These are phyloP conservation scores for Madurella mycetomatis DNA, from an alignment of 2,329 filamentous ascomycete genomes.

Conservation along the genomic window DNA sequence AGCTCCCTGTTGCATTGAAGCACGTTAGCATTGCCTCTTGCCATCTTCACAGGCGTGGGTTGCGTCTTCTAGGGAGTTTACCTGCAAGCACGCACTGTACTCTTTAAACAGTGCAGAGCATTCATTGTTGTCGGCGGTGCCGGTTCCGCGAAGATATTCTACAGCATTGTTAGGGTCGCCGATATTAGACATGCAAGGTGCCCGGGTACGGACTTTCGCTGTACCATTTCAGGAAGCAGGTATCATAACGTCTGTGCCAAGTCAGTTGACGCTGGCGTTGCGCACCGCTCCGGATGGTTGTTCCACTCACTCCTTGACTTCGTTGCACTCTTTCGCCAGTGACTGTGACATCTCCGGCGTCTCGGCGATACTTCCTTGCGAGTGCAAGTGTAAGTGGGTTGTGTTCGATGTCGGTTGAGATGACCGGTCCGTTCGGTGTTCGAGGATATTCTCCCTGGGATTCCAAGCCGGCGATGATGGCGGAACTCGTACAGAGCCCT, in stretches of 20 bases:
- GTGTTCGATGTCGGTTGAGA: too few relatives aligned
- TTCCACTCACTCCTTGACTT: conserved; percentile 78
- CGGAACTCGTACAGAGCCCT: too few relatives aligned
- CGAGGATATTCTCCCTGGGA: too few relatives aligned
- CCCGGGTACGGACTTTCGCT: conserved; percentile 69
- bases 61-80: conserved; percentile 41
- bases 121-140: conserved; percentile 70
- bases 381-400: too few relatives aligned
- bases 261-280: background rate
- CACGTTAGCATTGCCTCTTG: background rate
- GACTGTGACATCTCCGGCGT: conserved; percentile 75
- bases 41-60: too few relatives aligned
- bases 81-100: conserved; percentile 81
- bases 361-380: too few relatives aligned
- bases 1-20: conserved; percentile 56
- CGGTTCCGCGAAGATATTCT: conserved; percentile 88
- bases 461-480: too few relatives aligned
- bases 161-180: conserved; percentile 4
- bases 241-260: conserved; percentile 75
- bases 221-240: conserved; percentile 98
- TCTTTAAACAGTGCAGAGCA: conserved; percentile 82
- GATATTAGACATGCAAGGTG: background rate
- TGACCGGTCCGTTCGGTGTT: too few relatives aligned
- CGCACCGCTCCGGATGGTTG: background rate
- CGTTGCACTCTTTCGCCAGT: conserved; percentile 89